Evolutionary conservation across 805 yeast genomes (phyloP), one percentile per base, ranked within the genome.

Genomic region (Wickerhamiella slavikovae): DNA sequence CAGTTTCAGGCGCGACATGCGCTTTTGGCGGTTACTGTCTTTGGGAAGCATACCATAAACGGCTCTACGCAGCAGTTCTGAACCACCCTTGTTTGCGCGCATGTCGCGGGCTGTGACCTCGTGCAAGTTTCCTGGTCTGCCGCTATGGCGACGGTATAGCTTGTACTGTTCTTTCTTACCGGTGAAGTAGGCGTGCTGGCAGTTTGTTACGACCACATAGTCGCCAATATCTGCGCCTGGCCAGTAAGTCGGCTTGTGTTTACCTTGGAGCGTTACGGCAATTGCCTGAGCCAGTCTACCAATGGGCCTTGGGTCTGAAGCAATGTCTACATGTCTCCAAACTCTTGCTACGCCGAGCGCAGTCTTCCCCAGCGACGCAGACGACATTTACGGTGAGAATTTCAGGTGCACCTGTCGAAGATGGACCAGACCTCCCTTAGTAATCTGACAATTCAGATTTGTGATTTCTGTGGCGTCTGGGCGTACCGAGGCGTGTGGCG

Each of bases 41-140:
- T 79, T 83, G 25, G 98, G 98, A 32, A 89, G 62, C 99, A 89
- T 89, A 33, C 91, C 92, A 38, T 79, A 72, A 4, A 89, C 98
- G 2, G 99, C 96, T 42, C 75, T 68, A 43, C 55, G 66, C 43
- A 89, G 57, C 9, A 83, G 57, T 52, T 89, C 96, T n/a, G 79
- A 72, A 41, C 70, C 77, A 5, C 99, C 98, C 43, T 73, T 70
- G 48, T 82, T 72, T 27, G 58, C 67, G 23, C 69, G 66, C 51
- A 83, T 55, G 36, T 67, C 71, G 32, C 70, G 70, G 89, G 89
- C 75, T 15, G 94, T 71, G 25, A 71, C 64, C 41, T 78, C 68
- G 43, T 76, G 75, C 43, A 89, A 68, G 22, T 80, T 69, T 27
- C 98, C 98, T 3, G 96, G 96, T 42, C 76, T 69, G 3, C 75